Conservation (phyloP, 495 filamentous ascomycete genomes). For the Trichoderma gamsii region DNA sequence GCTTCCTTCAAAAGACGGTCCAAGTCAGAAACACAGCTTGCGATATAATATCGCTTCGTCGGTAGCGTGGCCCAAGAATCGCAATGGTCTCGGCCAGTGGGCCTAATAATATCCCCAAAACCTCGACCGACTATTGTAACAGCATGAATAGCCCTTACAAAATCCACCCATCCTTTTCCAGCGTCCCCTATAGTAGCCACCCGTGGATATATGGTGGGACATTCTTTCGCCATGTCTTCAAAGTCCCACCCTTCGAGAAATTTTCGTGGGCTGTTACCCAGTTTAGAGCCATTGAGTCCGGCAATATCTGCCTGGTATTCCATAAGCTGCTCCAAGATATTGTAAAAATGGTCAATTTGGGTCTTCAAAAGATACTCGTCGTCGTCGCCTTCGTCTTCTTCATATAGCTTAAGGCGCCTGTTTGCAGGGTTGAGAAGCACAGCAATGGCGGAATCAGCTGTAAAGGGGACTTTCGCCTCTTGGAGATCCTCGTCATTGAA, state of each 20-base stretch:
- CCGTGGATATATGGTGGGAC: conserved; percentile 20
- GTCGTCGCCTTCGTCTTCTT: neutral
- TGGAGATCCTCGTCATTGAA: neutral
- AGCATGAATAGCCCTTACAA: conserved; percentile 23
- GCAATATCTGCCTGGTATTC: neutral
- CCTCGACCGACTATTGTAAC: conserved; percentile 30
- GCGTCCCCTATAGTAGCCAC: conserved; percentile 21
- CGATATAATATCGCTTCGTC: neutral
- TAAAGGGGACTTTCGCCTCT: neutral
- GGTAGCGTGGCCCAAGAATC: neutral
- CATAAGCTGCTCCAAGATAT: neutral
- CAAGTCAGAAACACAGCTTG: neutral
- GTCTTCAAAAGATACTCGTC: neutral
- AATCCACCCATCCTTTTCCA: conserved; percentile 33
- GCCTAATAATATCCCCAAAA: conserved; percentile 29
- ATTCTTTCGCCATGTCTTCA: neutral
- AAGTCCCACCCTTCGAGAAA: neutral
- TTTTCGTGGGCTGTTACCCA: neutral
- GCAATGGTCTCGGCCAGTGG: neutral
- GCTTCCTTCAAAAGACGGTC: neutral
- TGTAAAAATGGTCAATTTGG: neutral
- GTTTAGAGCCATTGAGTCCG: neutral
- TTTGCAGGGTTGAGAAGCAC: neutral
- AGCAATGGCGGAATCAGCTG: neutral
- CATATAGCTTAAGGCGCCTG: neutral